These are phyloP conservation scores for Diaporthe humulicola DNA, from an alignment of 2,329 filamentous ascomycete species.

Conservation along the genomic window DNA sequence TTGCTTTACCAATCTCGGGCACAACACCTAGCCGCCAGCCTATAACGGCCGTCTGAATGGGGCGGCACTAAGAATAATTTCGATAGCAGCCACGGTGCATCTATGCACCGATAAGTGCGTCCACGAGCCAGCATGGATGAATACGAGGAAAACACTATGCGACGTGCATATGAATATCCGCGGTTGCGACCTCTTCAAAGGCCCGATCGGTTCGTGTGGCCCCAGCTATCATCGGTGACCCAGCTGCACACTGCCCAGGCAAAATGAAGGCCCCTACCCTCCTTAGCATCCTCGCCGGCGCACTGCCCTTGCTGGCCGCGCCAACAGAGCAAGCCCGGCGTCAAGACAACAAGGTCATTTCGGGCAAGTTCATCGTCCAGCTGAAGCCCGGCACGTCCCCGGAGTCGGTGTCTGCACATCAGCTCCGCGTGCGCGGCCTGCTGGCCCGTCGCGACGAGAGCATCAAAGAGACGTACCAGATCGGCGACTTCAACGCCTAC, in stretches of 20 bases:
- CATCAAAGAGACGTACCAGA: slow-evolving; percentile 25
- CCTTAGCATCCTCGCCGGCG: slow-evolving; percentile 6
- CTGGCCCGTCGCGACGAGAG: slow-evolving; percentile 6
- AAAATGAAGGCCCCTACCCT: slow-evolving; percentile 7
- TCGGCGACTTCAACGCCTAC: slow-evolving; percentile 22
- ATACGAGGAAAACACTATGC: background rate
- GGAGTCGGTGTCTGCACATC: slow-evolving; percentile 1
- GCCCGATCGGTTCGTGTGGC: background rate
- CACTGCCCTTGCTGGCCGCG: slow-evolving; percentile 16
- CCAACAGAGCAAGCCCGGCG: background rate
- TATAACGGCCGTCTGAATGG: background rate
- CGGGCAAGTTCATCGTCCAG: slow-evolving; percentile 19
- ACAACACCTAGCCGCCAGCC: background rate
- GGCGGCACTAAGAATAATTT: slow-evolving; percentile 9
- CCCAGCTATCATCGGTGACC: background rate
- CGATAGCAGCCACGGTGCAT: background rate
- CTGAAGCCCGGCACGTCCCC: background rate
- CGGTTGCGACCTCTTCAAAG: background rate
- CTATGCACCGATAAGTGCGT: slow-evolving; percentile 1
- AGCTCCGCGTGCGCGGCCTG: slow-evolving; percentile 10
- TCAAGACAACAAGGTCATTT: background rate
- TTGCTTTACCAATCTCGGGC: background rate
- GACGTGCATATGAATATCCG: background rate
- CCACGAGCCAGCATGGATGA: background rate
- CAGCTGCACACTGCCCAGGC: background rate